Conservation (phyloP, 2,329 filamentous ascomycete genomes). For the Akanthomyces dipterigenus region DNA sequence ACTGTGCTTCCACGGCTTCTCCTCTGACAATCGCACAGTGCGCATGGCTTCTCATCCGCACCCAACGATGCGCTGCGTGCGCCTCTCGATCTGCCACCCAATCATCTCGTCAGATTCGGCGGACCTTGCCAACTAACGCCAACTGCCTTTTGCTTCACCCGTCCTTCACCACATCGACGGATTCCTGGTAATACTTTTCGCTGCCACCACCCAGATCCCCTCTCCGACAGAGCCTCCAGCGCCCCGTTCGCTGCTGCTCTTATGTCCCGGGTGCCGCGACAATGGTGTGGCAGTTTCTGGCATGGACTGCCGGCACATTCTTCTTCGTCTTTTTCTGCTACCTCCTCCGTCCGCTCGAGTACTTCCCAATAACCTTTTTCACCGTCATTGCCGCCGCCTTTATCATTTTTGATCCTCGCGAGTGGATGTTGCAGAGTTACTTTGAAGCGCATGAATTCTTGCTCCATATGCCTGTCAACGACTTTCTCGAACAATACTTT, state of each 20-base stretch:
- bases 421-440: slow-evolving; percentile 9
- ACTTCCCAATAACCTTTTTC: slow-evolving; percentile 9
- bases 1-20: not conserved
- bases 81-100: slow-evolving; percentile 6
- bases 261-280: slow-evolving; percentile 27
- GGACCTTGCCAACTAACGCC: not conserved
- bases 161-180: not conserved
- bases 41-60: not conserved
- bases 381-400: slow-evolving; percentile 17
- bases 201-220: not conserved
- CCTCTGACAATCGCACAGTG: not conserved
- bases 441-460: slow-evolving; percentile 11
- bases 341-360: slow-evolving; percentile 27
- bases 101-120: slow-evolving; percentile 9
- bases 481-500: slow-evolving; percentile 7
- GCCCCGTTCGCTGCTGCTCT: slow-evolving; percentile 5
- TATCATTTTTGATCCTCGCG: slow-evolving; percentile 17
- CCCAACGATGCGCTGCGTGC: not conserved
- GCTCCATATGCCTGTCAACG: slow-evolving; percentile 20
- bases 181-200: not conserved
- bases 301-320: slow-evolving; percentile 30
- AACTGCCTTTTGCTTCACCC: slow-evolving; percentile 6
- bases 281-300: slow-evolving; percentile 37
- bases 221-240: slow-evolving; percentile 1
- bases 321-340: slow-evolving; percentile 31